These are phyloP conservation scores for Lagenidium giganteum DNA, from an alignment of 352 stramenopile species.

Conservation along the genomic window DNA sequence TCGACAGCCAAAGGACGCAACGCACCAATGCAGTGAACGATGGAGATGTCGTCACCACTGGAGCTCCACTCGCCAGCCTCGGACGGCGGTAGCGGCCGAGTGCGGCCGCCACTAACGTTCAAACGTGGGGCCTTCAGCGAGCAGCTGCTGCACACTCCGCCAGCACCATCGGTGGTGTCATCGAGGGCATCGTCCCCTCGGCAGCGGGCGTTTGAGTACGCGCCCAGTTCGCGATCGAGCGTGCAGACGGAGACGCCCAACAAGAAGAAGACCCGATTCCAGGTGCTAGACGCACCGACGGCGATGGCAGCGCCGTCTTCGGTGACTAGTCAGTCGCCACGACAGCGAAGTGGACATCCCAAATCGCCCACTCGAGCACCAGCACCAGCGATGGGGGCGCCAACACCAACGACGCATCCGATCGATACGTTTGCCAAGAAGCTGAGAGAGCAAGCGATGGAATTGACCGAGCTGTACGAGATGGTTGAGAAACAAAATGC, in stretches of 20 bases:
- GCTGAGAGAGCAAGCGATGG: constrained; percentile 55
- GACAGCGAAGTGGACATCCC: background rate
- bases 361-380: background rate
- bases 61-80: too few relatives aligned
- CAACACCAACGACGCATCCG: constrained; percentile 27
- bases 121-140: constrained; percentile 17
- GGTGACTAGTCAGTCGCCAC: background rate
- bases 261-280: background rate
- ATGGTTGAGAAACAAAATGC: constrained; percentile 54
- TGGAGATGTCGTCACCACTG: too few relatives aligned
- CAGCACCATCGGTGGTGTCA: background rate
- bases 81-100: too few relatives aligned
- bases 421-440: constrained; percentile 73
- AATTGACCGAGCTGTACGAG: constrained; percentile 71
- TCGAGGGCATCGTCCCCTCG: background rate
- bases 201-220: constrained; percentile 2
- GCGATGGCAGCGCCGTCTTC: background rate
- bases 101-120: too few relatives aligned
- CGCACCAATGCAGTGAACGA: too few relatives aligned
- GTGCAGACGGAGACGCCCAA: background rate
- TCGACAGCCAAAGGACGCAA: too few relatives aligned
- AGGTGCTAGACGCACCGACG: background rate
- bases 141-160: constrained; percentile 5
- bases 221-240: background rate
- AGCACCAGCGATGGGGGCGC: background rate